Base-by-base conservation (phyloP, 139 green algal genomes). In the Pseudopediastrum boryanum region DNA sequence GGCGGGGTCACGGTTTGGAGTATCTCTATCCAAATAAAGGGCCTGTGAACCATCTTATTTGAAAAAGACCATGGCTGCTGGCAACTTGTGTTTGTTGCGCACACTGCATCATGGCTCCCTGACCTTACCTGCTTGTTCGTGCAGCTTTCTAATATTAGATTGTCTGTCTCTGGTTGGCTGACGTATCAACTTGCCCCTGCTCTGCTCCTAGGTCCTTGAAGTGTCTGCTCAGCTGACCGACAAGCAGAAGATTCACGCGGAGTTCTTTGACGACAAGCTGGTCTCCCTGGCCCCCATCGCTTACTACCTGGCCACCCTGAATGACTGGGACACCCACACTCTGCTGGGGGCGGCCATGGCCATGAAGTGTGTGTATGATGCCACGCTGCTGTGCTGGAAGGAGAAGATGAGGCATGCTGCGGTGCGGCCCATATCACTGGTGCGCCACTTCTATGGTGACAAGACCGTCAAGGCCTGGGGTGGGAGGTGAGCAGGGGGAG, bases 281-380 rank as follows among this genome's bases (percentile, higher is more conserved):
- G n/a, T 66, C 1, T 66, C 58, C 3, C 58, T 39, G 3, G 58
- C 58, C 2, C 58, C 56, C 38, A 31, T 66, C 23, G 54, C 54
- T 62, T 62, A 36, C 52, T 62, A n/a, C 25, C 52, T 62, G 52
- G 52, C 52, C 52, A 62, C 31, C 9, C 7, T 62, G 8, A 62
- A 62, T n/a, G 7, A n/a, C 29, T 62, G 52, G 52, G 52, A 62
- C 52, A 62, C 52, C 7, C 52, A 62, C 52, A 62, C 52, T 0
- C 52, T 62, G 52, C 52, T 62, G 52, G 52, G 52, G 31, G 52
- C 52, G 52, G 31, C 52, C 29, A 25, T 62, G 1, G 52, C 52
- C 52, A 62, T 62, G n/a, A 66, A 66, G 31, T 66, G 58, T 4
- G 58, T 66, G n/a, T 66, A 66, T 66, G 58, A 66, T 41, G n/a